Percentiles rank a stretch among this genome's conserved stretches.
Evolutionary conservation across 1,284 basidiomycete species (phyloP).

Genomic region (Tilletia indica): DNA sequence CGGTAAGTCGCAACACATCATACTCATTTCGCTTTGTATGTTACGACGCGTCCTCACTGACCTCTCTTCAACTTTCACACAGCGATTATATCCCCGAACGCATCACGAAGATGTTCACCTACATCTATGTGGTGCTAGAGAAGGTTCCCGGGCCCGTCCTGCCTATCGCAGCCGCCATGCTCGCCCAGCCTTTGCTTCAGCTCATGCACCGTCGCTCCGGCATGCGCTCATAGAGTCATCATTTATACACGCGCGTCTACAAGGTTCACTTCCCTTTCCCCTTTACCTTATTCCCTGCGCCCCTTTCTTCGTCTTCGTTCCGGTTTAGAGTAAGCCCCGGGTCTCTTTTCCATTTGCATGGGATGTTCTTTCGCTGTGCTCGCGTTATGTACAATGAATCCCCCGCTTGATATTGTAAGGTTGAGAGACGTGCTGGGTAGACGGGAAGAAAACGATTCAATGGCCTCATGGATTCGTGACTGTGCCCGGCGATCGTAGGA

Average conservation of each 20-base stretch:
- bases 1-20: not conserved
- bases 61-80: not conserved
- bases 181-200: not conserved
- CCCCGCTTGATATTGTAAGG: too few species aligned
- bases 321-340: too few species aligned
- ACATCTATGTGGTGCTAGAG: conserved; percentile 2
- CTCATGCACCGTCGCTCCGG: conserved; percentile 1
- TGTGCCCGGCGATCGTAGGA: too few species aligned
- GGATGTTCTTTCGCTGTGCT: too few species aligned
- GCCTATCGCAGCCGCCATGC: not conserved
- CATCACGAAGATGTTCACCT: not conserved
- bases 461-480: too few species aligned
- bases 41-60: not conserved
- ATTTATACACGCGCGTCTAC: not conserved
- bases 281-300: not conserved
- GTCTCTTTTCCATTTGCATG: too few species aligned
- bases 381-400: too few species aligned
- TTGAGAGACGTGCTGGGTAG: too few species aligned
- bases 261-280: not conserved
- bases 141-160: conserved; percentile 7
- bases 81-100: conserved; percentile 11
- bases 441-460: too few species aligned
- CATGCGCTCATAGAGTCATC: not conserved
- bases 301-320: too few species aligned
- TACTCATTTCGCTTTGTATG: not conserved